These are phyloP conservation scores for Cyclotella cryptica DNA, from an alignment of 108 stramenopile genomes.

Conservation along the genomic window DNA sequence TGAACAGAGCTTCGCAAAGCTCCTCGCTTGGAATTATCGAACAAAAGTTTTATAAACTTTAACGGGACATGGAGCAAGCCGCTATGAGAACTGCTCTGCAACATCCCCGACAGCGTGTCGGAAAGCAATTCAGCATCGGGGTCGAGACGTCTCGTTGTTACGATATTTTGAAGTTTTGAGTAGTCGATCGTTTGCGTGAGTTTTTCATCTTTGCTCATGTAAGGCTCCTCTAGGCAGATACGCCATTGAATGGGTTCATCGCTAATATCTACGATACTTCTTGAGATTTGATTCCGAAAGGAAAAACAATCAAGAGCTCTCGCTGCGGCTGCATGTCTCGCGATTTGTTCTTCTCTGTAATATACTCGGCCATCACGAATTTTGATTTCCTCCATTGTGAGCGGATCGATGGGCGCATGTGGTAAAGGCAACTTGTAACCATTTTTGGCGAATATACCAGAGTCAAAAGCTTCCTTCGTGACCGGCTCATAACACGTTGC, in stretches of 20 bases:
- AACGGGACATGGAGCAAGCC: neutral
- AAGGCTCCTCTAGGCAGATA: conserved; percentile 33
- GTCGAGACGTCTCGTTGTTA: neutral
- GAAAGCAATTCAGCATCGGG: neutral
- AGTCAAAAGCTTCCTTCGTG: conserved; percentile 29
- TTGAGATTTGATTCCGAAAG: conserved; percentile 12
- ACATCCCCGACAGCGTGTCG: neutral
- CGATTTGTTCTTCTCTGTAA: conserved; percentile 11
- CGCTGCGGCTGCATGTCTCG: conserved; percentile 48
- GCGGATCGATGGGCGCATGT: neutral
- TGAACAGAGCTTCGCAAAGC: too few relatives aligned
- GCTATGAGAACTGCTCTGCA: neutral
- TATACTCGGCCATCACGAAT: conserved; percentile 22
- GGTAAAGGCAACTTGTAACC: neutral
- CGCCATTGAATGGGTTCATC: neutral
- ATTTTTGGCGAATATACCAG: conserved; percentile 24
- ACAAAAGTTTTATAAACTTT: neutral
- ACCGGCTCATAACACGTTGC: conserved; percentile 39
- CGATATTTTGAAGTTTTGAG: neutral
- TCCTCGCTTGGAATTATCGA: neutral
- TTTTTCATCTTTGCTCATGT: neutral
- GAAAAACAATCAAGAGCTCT: conserved; percentile 44
- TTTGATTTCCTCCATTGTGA: conserved; percentile 5
- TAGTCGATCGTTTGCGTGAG: conserved; percentile 16
- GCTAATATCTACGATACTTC: neutral